These are phyloP conservation scores for Moringa oleifera DNA, from an alignment of 345 rosid genomes.

Conservation along the genomic window DNA sequence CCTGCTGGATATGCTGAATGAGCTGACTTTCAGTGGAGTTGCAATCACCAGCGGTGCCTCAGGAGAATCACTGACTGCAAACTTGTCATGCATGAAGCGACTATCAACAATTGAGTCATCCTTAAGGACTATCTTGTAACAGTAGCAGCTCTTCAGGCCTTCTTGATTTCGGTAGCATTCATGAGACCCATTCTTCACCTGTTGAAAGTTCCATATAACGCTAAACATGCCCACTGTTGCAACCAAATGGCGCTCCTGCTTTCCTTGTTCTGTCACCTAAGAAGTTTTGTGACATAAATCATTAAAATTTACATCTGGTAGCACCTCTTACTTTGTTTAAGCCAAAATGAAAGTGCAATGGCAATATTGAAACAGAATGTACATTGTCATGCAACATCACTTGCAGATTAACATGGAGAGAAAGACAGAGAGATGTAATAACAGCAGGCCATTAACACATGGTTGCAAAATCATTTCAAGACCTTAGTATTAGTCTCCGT, in stretches of 20 bases:
- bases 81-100: conserved; percentile 97
- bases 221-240: conserved; percentile 98
- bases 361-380: too few species aligned
- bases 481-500: too few species aligned
- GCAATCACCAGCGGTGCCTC: conserved; percentile 99
- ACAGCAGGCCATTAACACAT: too few species aligned
- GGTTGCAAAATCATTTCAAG: too few species aligned
- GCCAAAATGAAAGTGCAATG: too few species aligned
- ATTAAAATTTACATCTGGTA: background rate
- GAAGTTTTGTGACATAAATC: background rate
- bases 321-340: too few species aligned
- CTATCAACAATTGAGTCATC: conserved; percentile 94
- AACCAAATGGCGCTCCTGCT: conserved; percentile 84
- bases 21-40: conserved; percentile 91
- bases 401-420: too few species aligned
- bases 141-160: conserved; percentile 82
- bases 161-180: conserved; percentile 75
- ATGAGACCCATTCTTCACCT: conserved; percentile 69
- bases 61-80: conserved; percentile 82
- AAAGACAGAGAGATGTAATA: too few species aligned
- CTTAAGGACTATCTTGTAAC: conserved; percentile 83
- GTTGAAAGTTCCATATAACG: conserved; percentile 85
- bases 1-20: conserved; percentile 89
- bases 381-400: too few species aligned
- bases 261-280: conserved; percentile 80